Evolutionary conservation across 1,284 basidiomycete genomes (phyloP).

Genomic region (Ceratobasidium sp.): DNA sequence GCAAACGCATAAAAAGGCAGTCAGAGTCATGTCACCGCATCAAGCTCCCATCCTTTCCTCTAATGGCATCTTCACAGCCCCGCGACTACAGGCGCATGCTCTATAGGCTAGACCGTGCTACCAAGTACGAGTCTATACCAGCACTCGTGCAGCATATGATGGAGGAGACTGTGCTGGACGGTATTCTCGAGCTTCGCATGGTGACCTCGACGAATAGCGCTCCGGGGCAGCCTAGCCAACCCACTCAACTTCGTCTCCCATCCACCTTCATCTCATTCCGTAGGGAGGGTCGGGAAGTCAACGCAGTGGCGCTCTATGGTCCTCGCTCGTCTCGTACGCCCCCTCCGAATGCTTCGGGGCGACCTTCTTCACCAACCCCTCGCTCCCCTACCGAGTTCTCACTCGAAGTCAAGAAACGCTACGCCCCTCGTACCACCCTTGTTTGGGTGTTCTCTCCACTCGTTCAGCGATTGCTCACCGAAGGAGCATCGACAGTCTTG

Average conservation of each 20-base stretch:
- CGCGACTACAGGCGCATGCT: conserved; percentile 29
- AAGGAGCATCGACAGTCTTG: conserved; percentile 22
- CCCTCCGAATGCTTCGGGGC: neutral
- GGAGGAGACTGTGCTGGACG: conserved; percentile 28
- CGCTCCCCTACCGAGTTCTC: conserved; percentile 9
- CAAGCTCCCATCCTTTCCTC: neutral
- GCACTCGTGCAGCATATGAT: conserved; percentile 41
- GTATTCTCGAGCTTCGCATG: conserved; percentile 18
- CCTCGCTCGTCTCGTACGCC: conserved; percentile 13
- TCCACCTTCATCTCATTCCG: conserved; percentile 34
- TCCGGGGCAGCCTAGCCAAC: neutral
- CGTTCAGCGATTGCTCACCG: conserved; percentile 13
- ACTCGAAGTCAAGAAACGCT: conserved; percentile 40
- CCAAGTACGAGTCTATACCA: conserved; percentile 35
- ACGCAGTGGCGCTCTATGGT: conserved; percentile 33
- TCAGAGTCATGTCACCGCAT: neutral
- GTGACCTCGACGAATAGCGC: neutral
- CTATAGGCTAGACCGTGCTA: conserved; percentile 23
- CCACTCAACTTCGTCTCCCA: neutral
- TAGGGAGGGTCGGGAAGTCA: conserved; percentile 13
- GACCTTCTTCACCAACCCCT: neutral
- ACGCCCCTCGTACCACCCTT: conserved; percentile 7
- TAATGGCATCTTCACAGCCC: conserved; percentile 8
- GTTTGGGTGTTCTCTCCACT: conserved; percentile 30
- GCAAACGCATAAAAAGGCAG: conserved; percentile 11